These are phyloP conservation scores for Macadamia integrifolia DNA, from an alignment of 164 flowering plant species.

Conservation along the genomic window DNA sequence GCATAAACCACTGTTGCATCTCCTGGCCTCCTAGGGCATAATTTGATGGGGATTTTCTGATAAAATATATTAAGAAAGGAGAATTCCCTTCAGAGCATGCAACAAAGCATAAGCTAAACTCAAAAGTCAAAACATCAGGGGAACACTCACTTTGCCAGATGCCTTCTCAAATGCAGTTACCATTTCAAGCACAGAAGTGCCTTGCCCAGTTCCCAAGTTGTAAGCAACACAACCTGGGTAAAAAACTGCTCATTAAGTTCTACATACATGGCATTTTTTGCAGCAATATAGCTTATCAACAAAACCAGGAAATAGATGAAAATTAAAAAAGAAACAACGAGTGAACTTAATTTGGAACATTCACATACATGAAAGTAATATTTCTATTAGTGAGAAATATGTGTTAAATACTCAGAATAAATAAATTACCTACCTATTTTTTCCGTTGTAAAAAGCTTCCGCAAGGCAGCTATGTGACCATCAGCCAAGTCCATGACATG, in stretches of 20 bases:
- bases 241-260: not conserved
- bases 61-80: not conserved
- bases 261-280: no score
- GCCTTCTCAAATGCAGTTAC: constrained; percentile 54
- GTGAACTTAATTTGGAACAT: no score
- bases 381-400: no score
- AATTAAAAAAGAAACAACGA: no score
- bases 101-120: not conserved
- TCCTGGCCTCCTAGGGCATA: constrained; percentile 58
- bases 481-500: constrained; percentile 68
- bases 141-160: constrained; percentile 46
- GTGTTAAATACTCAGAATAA: no score
- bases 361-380: no score
- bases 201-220: constrained; percentile 51
- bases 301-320: no score
- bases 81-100: not conserved
- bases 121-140: not conserved
- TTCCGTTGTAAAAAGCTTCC: constrained; percentile 32
- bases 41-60: constrained; percentile 46
- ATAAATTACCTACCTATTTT: constrained; percentile 39
- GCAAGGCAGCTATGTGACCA: constrained; percentile 57
- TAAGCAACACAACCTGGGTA: constrained; percentile 47
- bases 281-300: no score
- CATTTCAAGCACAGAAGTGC: constrained; percentile 51
- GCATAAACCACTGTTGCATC: constrained; percentile 72